These are phyloP conservation scores for Saposhnikovia divaricata DNA, from an alignment of 129 eudicot genomes.

Conservation along the genomic window DNA sequence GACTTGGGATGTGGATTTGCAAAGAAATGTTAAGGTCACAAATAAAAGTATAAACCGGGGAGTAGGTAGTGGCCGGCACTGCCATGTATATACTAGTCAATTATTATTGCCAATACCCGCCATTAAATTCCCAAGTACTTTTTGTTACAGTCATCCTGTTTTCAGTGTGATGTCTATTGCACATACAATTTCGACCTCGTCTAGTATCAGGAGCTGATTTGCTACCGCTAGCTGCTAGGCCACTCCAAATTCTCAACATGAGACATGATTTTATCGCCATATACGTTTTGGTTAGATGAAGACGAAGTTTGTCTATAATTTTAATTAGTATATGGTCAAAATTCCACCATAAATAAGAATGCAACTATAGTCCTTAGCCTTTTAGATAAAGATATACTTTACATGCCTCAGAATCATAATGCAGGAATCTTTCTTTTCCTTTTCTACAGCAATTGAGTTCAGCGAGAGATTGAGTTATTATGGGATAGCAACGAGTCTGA, in stretches of 20 bases:
- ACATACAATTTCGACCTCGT: not conserved
- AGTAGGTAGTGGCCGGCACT: not conserved
- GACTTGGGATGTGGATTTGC: not conserved
- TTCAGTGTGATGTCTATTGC: not conserved
- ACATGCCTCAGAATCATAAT: not conserved
- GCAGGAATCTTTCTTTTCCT: not conserved
- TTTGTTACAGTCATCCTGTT: not conserved
- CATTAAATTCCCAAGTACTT: too few relatives aligned
- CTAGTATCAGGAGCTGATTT: not conserved
- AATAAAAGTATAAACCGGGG: too few relatives aligned
- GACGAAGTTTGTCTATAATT: not conserved
- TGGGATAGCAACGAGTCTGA: slow-evolving; percentile 68
- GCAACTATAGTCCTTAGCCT: not conserved
- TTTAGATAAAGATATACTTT: not conserved
- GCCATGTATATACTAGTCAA: not conserved
- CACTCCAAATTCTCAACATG: not conserved
- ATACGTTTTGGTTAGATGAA: not conserved
- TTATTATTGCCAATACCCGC: not conserved
- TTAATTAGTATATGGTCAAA: not conserved
- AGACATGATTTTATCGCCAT: not conserved
- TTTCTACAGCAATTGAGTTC: slow-evolving; percentile 64
- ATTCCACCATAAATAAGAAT: not conserved
- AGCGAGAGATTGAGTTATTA: slow-evolving; percentile 84
- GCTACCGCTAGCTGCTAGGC: not conserved
- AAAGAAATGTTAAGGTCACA: too few relatives aligned